Base-by-base conservation (phyloP, 202 grass and related monocot genomes). In the Setaria italica region DNA sequence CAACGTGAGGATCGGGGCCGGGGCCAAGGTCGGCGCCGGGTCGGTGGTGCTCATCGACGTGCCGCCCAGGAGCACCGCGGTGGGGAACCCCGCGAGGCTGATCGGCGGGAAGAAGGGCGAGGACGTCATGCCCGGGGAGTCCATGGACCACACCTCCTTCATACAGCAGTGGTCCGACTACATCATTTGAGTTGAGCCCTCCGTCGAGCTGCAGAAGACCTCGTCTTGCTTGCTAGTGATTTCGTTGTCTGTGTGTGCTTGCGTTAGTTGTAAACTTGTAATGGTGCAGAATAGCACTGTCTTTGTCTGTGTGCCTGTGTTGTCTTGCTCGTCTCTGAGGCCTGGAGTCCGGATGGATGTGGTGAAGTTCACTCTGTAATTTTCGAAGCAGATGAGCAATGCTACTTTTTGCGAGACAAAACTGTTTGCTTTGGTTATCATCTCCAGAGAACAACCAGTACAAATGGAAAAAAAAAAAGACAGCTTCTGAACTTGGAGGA, bases 81-180 rank as follows among this genome's bases (percentile, higher is more conserved):
- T 98, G 2, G 95, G 93, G 45, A 95, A 95, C 78, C 95, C 95
- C 8, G 93, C 93, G 1, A 89, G 95, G 86, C 80, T 98, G 43
- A 77, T 98, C 62, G 88, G 91, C 16, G 89, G 74, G 39, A 93
- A 88, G 51, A 84, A 87, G 46, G 85, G 85, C 4, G 87, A 94
- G 8, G 81, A 90, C 45, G 75, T 95, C 11, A 88, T 95, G 68
- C 92, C 95, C 0, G 84, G 92, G 47, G 93, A 98, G 67, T 95
- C 92, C 85, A 98, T 98, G 95, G 95, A 98, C 67, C 95, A 98
- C 62, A 98, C 95, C 45, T 95, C 83, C 34, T 98, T 95, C 77
- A 95, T 98, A 68, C 86, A 91, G 54, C 90, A 92, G 85, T 97
- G 95, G 92, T 95, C 87, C 3, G 88, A 98, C 85, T 98, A 98